Evolutionary conservation across 1,139 yeast species (phyloP).

Genomic region (Sugiyamaella xylanicola): DNA sequence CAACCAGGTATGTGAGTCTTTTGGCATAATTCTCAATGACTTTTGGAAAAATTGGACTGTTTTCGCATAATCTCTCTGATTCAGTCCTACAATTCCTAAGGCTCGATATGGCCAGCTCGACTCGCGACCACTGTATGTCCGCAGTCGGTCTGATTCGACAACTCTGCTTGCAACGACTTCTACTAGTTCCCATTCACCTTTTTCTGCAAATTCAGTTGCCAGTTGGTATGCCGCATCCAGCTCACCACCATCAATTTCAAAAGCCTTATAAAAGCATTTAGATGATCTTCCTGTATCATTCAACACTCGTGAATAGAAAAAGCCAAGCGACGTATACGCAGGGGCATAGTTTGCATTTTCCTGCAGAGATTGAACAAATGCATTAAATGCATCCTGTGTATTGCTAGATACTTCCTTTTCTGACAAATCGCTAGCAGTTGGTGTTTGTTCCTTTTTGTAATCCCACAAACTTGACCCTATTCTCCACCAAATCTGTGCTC

Average conservation of each 20-base stretch:
- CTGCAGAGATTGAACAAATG: constrained; percentile 64
- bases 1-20: constrained; percentile 81
- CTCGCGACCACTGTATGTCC: constrained; percentile 44
- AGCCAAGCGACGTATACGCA: constrained; percentile 78
- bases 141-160: constrained; percentile 62
- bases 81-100: constrained; percentile 76
- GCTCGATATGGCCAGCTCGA: constrained; percentile 85
- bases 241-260: constrained; percentile 81
- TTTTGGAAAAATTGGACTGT: constrained; percentile 90
- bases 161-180: constrained; percentile 64
- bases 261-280: constrained; percentile 86
- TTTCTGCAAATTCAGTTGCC: constrained; percentile 65
- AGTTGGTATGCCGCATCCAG: constrained; percentile 71
- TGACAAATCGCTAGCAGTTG: background rate
- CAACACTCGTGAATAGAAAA: constrained; percentile 59
- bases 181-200: constrained; percentile 83
- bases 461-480: constrained; percentile 62
- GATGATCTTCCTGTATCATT: constrained; percentile 70
- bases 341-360: constrained; percentile 68
- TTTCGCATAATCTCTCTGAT: constrained; percentile 68
- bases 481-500: constrained; percentile 71
- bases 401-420: background rate
- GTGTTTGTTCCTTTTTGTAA: constrained; percentile 33
- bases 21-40: constrained; percentile 68
- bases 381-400: constrained; percentile 49